phyloP scores from a whole-genome alignment of 2,329 filamentous ascomycete species.

The Ophiostoma quercus region DNA sequence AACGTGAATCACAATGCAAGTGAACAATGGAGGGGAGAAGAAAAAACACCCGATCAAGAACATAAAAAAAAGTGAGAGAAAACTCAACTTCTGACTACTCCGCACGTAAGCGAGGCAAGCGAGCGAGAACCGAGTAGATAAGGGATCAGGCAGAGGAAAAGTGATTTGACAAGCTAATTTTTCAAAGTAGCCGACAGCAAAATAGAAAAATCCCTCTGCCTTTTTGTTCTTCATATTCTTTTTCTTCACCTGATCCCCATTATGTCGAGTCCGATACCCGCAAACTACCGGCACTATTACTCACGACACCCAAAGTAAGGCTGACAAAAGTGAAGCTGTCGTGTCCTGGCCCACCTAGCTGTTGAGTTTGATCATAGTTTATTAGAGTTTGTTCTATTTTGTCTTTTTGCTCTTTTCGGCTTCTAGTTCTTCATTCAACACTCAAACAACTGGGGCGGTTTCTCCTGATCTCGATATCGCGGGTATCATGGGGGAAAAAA shows the following conservation, averaged over 20 bases:
- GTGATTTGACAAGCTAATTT: neutral
- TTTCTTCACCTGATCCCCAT: neutral
- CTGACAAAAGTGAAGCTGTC: neutral
- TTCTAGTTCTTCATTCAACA: neutral
- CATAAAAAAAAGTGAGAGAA: neutral
- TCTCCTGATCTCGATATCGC: neutral
- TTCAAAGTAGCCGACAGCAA: too few species aligned
- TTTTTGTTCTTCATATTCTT: neutral
- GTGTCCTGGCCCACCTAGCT: neutral
- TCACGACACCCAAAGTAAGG: neutral
- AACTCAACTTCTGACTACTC: neutral
- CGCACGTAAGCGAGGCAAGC: neutral
- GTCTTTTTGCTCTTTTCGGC: neutral
- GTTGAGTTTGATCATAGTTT: neutral
- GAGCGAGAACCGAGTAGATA: neutral
- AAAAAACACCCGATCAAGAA: too few species aligned
- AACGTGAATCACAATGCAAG: too few species aligned
- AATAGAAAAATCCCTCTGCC: neutral
- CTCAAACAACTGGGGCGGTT: neutral
- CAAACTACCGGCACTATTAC: neutral
- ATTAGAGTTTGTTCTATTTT: neutral
- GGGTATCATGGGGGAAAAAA: too few species aligned
- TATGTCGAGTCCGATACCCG: neutral
- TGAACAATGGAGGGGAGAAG: neutral
- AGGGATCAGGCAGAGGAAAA: neutral